phyloP scores from a whole-genome alignment of 192 early-diverging fungal genomes.

The Rhizophlyctis rosea region DNA sequence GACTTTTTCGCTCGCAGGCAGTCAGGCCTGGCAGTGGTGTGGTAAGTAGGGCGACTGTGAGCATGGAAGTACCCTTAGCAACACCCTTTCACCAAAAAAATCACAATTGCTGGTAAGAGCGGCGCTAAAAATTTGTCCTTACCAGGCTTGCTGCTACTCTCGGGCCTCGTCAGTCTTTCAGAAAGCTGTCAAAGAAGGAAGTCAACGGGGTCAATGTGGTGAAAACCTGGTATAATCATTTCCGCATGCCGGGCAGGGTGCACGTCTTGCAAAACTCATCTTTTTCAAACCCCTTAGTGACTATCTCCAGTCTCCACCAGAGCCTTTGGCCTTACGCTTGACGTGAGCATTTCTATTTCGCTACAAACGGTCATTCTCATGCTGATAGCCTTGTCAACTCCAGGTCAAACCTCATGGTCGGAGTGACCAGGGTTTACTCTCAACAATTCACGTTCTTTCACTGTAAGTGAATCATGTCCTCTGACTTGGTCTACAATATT shows the following conservation, averaged over 20 bases:
- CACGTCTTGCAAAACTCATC: neutral
- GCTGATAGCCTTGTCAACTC: neutral
- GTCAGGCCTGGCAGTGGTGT: constrained; percentile 49
- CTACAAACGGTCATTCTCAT: no score
- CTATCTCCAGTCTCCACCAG: constrained; percentile 39
- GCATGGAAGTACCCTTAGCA: neutral
- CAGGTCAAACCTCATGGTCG: constrained; percentile 58
- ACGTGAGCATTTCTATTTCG: constrained; percentile 16
- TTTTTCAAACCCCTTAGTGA: constrained; percentile 12
- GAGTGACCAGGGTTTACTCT: constrained; percentile 48
- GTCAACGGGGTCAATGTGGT: constrained; percentile 52
- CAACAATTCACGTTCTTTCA: constrained; percentile 58
- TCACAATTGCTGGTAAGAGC: no score
- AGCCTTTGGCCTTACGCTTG: constrained; percentile 55
- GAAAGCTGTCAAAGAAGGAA: constrained; percentile 52
- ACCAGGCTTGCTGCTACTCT: constrained; percentile 46
- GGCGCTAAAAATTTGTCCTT: no score
- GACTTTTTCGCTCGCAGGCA: constrained; percentile 52
- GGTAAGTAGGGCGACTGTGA: constrained; percentile 15
- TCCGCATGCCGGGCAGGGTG: neutral
- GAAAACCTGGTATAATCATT: constrained; percentile 35
- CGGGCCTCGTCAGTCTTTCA: constrained; percentile 45
- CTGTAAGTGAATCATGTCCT: constrained; percentile 23
- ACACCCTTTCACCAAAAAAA: no score
- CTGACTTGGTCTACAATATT: neutral